Percentiles rank a stretch among this genome's conserved stretches.
Conservation (phyloP, 345 rosid genomes). For the Raphanus sativus region DNA sequence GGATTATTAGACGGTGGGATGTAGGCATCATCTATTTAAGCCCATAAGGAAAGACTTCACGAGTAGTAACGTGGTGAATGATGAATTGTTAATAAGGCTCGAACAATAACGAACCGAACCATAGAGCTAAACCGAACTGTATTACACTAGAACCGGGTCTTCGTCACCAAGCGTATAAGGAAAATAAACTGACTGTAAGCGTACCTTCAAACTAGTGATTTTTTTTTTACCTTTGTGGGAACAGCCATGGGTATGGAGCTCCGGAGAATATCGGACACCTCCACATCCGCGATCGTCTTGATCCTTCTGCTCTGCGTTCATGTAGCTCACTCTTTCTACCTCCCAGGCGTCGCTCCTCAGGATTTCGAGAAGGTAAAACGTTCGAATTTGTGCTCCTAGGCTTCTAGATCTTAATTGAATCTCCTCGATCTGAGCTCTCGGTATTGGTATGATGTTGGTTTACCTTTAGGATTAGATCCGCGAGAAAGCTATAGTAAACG, state of each 20-base stretch:
- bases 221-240: conserved; percentile 5
- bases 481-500: not conserved
- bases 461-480: not conserved
- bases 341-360: conserved; percentile 97
- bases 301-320: conserved; percentile 52
- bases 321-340: conserved; percentile 74
- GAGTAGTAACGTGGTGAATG: conserved; percentile 1
- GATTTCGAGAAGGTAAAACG: conserved; percentile 73
- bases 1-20: too few relatives aligned
- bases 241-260: conserved; percentile 49
- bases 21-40: not conserved
- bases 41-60: conserved; percentile 6
- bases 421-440: conserved; percentile 21
- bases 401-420: conserved; percentile 33
- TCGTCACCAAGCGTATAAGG: conserved; percentile 22
- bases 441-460: not conserved
- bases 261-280: conserved; percentile 28
- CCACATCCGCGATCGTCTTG: conserved; percentile 37
- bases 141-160: not conserved
- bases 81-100: not conserved
- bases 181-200: too few relatives aligned
- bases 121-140: conserved; percentile 25
- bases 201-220: not conserved
- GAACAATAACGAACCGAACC: conserved; percentile 9
- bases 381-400: conserved; percentile 5